Evolutionary conservation across 2,329 filamentous ascomycete genomes (phyloP), one percentile per base, ranked within the genome.

Genomic region (Emmonsiellopsis sp.): DNA sequence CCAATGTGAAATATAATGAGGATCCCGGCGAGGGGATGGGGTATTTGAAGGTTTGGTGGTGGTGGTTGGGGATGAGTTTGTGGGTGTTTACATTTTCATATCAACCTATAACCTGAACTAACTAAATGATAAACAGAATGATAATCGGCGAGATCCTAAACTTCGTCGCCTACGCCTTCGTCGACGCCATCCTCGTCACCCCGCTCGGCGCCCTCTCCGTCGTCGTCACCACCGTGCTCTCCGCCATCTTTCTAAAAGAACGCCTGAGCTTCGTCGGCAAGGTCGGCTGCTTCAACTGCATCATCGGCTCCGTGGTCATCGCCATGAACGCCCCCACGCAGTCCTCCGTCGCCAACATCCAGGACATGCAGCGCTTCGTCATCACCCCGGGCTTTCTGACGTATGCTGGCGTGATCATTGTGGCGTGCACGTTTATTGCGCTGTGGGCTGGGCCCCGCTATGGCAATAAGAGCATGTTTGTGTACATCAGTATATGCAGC

Each of bases 91-190:
- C 35, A 38, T 38, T 10, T 38, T 10, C 35, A 38, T 38, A 38
- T n/a, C 34, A 38, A 38, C 13, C 13, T n/a, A 13, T 42, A 16
- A 3, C 3, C 20, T 20, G 20, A 26, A 26, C 20, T 48, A 37
- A 48, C 7, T 2, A 5, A 37, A 97, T 98, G 93, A 90, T n/a
- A n/a, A n/a, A 77, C 0, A 79, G 97, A 55, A 97, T 98, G 93
- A 95, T 97, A 62, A 64, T 97, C 43, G 93, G 93, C 61, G 93
- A 98, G 71, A 82, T 95, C 54, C 95, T 89, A 81, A 98, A 98
- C 73, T 95, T 97, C 68, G 89, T 92, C 67, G 93, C 93, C 52
- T 97, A 97, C 67, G 89, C 90, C 54, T 97, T 97, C 64, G 93
- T 93, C 58, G 93, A 97, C 70, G 92, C 92, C 56, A 96, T 97